Conservation (phyloP, 1,284 basidiomycete genomes). For the Volvariella surrecta region DNA sequence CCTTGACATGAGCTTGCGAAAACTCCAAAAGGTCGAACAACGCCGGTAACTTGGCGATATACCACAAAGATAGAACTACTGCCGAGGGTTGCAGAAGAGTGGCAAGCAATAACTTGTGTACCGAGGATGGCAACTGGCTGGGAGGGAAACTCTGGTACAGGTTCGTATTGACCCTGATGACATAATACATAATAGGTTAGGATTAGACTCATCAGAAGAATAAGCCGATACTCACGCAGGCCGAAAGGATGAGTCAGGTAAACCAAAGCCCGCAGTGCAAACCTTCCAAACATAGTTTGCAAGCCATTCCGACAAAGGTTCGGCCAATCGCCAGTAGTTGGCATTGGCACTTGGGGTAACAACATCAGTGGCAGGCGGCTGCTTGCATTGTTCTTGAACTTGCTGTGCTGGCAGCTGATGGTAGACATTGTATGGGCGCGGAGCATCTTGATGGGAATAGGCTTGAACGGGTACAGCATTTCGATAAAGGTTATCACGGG, state of each 20-base stretch:
- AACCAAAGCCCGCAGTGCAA: conserved; percentile 55
- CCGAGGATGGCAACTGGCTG: conserved; percentile 46
- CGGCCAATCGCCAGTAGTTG: conserved; percentile 61
- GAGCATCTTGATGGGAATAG: conserved; percentile 16
- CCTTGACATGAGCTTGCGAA: conserved; percentile 43
- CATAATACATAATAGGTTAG: too few relatives aligned
- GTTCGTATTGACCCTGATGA: conserved; percentile 25
- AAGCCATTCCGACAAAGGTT: conserved; percentile 71
- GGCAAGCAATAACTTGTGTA: conserved; percentile 66
- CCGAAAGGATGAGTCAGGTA: conserved; percentile 39
- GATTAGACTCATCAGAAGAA: conserved; percentile 12
- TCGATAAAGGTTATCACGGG: background rate
- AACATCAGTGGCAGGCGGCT: conserved; percentile 30
- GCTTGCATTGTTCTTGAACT: conserved; percentile 23
- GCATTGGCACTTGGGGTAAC: conserved; percentile 43
- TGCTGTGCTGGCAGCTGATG: conserved; percentile 20
- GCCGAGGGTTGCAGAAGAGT: conserved; percentile 78
- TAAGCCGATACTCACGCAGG: conserved; percentile 34
- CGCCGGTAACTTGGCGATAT: conserved; percentile 73
- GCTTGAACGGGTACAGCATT: conserved; percentile 8
- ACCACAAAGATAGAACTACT: conserved; percentile 76
- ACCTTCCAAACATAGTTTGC: conserved; percentile 72
- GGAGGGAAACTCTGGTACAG: conserved; percentile 41
- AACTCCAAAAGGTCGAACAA: conserved; percentile 41
- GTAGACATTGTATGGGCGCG: conserved; percentile 15